These are phyloP conservation scores for Ochetophila trinervis DNA, from an alignment of 306 rosid genomes.

Conservation along the genomic window DNA sequence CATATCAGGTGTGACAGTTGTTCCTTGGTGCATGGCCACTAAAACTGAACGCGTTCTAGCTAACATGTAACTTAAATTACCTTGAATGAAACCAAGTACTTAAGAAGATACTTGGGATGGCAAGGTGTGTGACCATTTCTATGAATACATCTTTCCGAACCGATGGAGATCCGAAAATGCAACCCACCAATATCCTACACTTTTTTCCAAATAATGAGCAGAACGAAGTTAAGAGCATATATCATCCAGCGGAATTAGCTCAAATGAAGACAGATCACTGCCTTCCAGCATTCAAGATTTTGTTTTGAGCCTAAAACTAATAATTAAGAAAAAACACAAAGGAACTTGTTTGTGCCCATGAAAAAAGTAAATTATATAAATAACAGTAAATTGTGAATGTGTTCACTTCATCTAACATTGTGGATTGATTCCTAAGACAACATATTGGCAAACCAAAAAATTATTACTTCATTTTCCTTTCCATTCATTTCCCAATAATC, in stretches of 20 bases:
- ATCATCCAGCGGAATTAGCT: neutral
- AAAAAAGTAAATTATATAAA: neutral
- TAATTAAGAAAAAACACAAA: neutral
- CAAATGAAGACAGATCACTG: slow-evolving; percentile 9
- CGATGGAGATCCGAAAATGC: too few species aligned
- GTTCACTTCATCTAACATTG: too few species aligned
- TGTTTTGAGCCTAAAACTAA: neutral
- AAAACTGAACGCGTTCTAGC: neutral
- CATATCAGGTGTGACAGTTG: slow-evolving; percentile 21
- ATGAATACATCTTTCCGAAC: too few species aligned
- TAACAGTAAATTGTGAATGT: too few species aligned
- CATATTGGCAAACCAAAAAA: too few species aligned
- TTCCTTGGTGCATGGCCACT: neutral
- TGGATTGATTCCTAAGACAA: too few species aligned
- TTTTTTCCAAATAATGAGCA: neutral
- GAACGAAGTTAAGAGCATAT: neutral
- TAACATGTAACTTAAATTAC: too few species aligned
- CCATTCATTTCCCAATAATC: too few species aligned
- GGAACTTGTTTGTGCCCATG: neutral
- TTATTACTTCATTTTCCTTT: too few species aligned
- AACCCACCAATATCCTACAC: neutral
- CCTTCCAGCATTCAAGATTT: neutral
- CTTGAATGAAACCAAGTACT: too few species aligned
- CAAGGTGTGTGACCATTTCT: too few species aligned
- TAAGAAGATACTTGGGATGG: too few species aligned